phyloP scores from a whole-genome alignment of 441 rosid species.

The Euphorbia celastroides region DNA sequence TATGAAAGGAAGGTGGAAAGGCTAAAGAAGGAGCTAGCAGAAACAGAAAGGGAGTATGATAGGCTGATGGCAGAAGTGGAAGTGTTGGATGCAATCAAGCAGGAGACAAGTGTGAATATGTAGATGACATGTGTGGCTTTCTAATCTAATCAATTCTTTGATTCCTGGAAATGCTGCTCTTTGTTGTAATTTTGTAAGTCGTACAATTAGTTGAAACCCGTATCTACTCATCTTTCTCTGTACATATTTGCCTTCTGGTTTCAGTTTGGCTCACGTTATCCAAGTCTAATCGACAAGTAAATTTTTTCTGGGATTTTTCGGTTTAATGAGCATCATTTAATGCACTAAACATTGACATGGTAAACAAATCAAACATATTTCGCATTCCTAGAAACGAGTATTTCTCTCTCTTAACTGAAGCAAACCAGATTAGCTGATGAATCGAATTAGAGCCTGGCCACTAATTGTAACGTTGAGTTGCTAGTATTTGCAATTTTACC shows the following conservation, averaged over 20 bases:
- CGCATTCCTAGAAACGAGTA: no score
- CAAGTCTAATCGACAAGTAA: no score
- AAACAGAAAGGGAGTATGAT: slow-evolving; percentile 38
- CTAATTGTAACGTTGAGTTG: no score
- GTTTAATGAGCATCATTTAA: no score
- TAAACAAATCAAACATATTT: no score
- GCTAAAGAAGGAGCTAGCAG: slow-evolving; percentile 27
- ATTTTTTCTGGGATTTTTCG: no score
- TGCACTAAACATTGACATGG: no score
- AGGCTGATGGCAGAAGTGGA: slow-evolving; percentile 41
- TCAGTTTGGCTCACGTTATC: no score
- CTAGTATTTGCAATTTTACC: no score
- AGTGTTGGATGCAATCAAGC: slow-evolving; percentile 34
- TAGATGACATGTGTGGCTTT: slow-evolving; percentile 20
- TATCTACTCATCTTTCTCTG: not conserved
- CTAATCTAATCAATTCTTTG: slow-evolving; percentile 16
- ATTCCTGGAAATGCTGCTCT: not conserved
- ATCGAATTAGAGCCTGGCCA: no score
- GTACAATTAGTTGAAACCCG: not conserved
- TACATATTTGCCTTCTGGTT: not conserved
- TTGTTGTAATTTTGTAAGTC: not conserved
- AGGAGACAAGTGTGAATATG: slow-evolving; percentile 30
- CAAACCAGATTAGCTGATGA: no score
- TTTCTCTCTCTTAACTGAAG: no score
- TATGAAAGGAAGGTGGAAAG: slow-evolving; percentile 40